Evolutionary conservation across 106 monocot species (phyloP).

Genomic region (Gastrodia elata): DNA sequence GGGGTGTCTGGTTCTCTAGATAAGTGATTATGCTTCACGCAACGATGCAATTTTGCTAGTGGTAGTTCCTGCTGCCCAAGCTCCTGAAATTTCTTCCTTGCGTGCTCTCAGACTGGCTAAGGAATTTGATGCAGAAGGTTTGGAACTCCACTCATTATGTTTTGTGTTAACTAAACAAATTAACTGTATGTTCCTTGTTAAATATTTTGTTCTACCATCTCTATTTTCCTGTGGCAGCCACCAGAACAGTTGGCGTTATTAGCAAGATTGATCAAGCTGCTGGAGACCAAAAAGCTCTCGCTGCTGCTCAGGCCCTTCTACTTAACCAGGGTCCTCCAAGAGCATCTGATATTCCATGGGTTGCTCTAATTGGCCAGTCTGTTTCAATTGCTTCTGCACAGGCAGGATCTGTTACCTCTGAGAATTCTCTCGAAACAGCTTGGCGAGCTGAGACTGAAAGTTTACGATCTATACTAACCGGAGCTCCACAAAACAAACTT

Average conservation of each 20-base stretch:
- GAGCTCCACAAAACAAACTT: constrained; percentile 73
- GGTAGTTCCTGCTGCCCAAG: constrained; percentile 71
- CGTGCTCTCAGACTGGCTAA: constrained; percentile 68
- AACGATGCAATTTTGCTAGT: constrained; percentile 91
- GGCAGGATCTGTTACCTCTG: constrained; percentile 69
- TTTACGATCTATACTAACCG: constrained; percentile 66
- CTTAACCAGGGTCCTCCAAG: constrained; percentile 64
- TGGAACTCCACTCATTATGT: not conserved
- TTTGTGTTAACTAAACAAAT: not conserved
- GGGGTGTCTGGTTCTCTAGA: constrained; percentile 17
- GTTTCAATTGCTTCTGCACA: constrained; percentile 88
- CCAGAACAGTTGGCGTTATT: constrained; percentile 77
- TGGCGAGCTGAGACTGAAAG: constrained; percentile 90
- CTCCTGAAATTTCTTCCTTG: constrained; percentile 77
- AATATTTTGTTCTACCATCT: not conserved
- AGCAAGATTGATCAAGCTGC: constrained; percentile 92
- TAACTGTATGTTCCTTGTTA: not conserved
- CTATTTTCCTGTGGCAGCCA: constrained; percentile 28
- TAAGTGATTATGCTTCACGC: constrained; percentile 73
- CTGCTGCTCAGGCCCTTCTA: constrained; percentile 73
- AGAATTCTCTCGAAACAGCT: constrained; percentile 80
- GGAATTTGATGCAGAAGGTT: constrained; percentile 84
- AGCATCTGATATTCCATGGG: constrained; percentile 76
- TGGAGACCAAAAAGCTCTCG: constrained; percentile 65
- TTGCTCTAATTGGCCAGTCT: constrained; percentile 85